phyloP scores from a whole-genome alignment of 306 rosid genomes.

The Cucumis sativus region Cucumber_9930_V3 NC_026656.2:12653501-12654000 shows the following conservation, averaged over 20 bases:
- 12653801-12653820: constrained; percentile 13
- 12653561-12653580: neutral
- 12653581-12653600: neutral
- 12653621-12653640: neutral
- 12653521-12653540: constrained; percentile 78
- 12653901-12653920: constrained; percentile 65
- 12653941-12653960: constrained; percentile 78
- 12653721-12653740: constrained; percentile 8
- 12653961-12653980: constrained; percentile 85
- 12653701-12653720: neutral
- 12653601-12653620: neutral
- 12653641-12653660: neutral
- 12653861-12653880: constrained; percentile 48
- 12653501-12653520: constrained; percentile 94
- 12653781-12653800: constrained; percentile 71
- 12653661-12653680: constrained; percentile 1
- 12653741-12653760: constrained; percentile 94
- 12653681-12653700: neutral
- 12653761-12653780: constrained; percentile 87
- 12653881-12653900: constrained; percentile 91
- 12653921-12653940: constrained; percentile 82
- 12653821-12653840: neutral
- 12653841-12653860: neutral
- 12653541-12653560: neutral
- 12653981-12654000: constrained; percentile 84